These are phyloP conservation scores for Domatiomyces globalis DNA, from an alignment of 2,329 filamentous ascomycete genomes.

Conservation along the genomic window DNA sequence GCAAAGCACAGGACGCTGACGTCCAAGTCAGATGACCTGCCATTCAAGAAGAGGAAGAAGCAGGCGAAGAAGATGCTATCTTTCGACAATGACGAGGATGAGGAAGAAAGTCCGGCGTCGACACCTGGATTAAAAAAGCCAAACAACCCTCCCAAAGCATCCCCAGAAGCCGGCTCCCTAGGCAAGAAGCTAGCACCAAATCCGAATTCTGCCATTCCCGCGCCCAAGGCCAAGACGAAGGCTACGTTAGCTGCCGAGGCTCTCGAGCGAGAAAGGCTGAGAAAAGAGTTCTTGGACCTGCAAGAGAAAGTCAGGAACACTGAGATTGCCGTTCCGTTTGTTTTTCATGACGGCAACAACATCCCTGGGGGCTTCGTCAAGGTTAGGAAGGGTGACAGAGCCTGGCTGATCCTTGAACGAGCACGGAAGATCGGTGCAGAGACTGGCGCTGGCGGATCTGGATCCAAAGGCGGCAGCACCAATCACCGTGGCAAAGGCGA, in stretches of 20 bases:
- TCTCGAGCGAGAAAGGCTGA: slow-evolving; percentile 56
- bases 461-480: slow-evolving; percentile 12
- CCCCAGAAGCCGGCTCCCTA: slow-evolving; percentile 15
- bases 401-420: slow-evolving; percentile 87
- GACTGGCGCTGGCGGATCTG: slow-evolving; percentile 53
- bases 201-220: slow-evolving; percentile 27
- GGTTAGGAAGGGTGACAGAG: slow-evolving; percentile 81
- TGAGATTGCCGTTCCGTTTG: slow-evolving; percentile 82
- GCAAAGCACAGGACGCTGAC: slow-evolving; percentile 43
- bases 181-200: slow-evolving; percentile 29
- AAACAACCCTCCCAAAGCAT: background rate
- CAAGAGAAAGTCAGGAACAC: slow-evolving; percentile 80
- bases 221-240: slow-evolving; percentile 66
- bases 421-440: slow-evolving; percentile 83
- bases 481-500: slow-evolving; percentile 41
- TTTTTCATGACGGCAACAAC: slow-evolving; percentile 92
- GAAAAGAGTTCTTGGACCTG: slow-evolving; percentile 65
- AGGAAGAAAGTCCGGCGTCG: slow-evolving; percentile 25
- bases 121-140: slow-evolving; percentile 9
- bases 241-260: slow-evolving; percentile 65
- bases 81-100: slow-evolving; percentile 45
- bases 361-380: slow-evolving; percentile 70
- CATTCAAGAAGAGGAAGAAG: slow-evolving; percentile 45
- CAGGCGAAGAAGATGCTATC: slow-evolving; percentile 49
- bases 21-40: slow-evolving; percentile 28